Conservation (phyloP, 129 eudicot genomes). For the Chrysanthemum seticuspe region DNA sequence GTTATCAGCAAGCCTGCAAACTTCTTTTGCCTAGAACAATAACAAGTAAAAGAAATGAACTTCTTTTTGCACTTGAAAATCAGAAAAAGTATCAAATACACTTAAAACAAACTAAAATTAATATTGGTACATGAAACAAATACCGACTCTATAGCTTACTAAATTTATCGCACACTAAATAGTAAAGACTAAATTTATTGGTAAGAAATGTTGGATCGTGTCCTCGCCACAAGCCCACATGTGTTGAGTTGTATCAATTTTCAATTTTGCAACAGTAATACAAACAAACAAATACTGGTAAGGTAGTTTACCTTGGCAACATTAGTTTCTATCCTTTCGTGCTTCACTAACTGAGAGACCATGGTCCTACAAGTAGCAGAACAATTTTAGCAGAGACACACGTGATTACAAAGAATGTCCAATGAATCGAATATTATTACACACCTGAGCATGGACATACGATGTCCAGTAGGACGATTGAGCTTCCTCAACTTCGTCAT, state of each 20-base stretch:
- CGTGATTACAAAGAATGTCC: background rate
- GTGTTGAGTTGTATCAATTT: background rate
- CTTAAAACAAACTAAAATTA: background rate
- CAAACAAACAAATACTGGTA: background rate
- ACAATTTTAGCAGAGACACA: background rate
- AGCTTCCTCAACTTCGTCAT: constrained; percentile 95
- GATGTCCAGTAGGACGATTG: constrained; percentile 82
- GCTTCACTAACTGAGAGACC: constrained; percentile 6
- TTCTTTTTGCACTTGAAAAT: background rate
- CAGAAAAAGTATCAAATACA: background rate
- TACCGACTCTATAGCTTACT: background rate
- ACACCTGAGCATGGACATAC: constrained; percentile 88
- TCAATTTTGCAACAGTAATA: background rate
- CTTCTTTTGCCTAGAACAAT: constrained; percentile 80
- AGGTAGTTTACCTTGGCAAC: constrained; percentile 69
- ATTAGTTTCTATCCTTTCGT: background rate
- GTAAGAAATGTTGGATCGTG: too few relatives aligned
- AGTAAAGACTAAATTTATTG: too few relatives aligned
- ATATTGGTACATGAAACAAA: background rate
- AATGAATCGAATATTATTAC: too few relatives aligned
- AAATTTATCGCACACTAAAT: background rate
- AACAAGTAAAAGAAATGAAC: constrained; percentile 2
- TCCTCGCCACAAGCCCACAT: background rate
- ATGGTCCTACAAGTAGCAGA: background rate
- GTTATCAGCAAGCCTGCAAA: constrained; percentile 92